A percentile compares a stretch with the other conserved stretches of the same genome.
phyloP scores from a whole-genome alignment of 257 asterid species.

The Nicotiana obtusifolia region DNA sequence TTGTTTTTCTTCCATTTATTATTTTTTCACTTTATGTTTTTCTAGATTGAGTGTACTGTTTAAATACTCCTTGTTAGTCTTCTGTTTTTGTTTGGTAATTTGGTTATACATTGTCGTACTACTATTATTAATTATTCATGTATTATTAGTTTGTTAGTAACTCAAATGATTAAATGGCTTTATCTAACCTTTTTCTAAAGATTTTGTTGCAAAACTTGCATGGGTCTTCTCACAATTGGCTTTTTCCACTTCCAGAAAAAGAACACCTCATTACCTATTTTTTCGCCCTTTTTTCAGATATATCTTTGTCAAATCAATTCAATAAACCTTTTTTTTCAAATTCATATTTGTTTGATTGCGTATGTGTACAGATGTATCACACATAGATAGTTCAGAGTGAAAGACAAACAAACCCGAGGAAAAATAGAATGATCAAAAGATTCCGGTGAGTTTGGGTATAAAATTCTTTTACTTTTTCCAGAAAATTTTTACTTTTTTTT shows the following conservation, averaged over 20 bases:
- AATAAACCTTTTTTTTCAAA: too few species aligned
- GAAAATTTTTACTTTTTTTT: too few species aligned
- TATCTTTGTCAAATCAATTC: neutral
- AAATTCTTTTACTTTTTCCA: too few species aligned
- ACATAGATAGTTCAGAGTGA: too few species aligned
- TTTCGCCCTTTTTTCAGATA: neutral
- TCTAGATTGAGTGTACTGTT: neutral
- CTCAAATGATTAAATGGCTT: neutral
- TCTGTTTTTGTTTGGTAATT: neutral
- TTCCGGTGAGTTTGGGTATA: too few species aligned
- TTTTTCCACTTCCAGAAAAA: neutral
- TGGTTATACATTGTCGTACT: neutral
- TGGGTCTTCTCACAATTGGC: too few species aligned
- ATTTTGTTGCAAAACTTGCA: neutral
- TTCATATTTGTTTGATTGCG: too few species aligned
- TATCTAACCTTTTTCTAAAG: neutral
- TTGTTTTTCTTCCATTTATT: slow-evolving; percentile 10
- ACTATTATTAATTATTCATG: neutral
- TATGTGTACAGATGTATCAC: too few species aligned
- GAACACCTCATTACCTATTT: neutral
- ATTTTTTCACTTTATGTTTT: neutral
- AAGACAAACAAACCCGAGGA: too few species aligned
- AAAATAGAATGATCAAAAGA: too few species aligned
- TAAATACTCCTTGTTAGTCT: too few species aligned
- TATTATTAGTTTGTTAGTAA: neutral